phyloP scores from a whole-genome alignment of 139 green algal species.

The Chlorella sp. region DNA sequence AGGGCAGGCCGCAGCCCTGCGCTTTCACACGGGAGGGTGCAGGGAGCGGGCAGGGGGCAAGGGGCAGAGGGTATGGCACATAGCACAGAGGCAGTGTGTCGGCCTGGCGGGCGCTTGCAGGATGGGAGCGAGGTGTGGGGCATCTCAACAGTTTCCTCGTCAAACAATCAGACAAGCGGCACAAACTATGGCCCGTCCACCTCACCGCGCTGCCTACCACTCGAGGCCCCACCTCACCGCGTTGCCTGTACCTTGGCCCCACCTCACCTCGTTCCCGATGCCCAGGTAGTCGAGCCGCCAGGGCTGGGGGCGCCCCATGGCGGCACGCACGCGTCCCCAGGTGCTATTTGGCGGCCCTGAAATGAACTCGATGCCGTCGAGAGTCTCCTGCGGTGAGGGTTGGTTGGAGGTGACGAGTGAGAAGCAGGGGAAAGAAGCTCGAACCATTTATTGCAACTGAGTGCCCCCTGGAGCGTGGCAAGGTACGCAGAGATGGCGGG shows the following conservation, averaged over 20 bases:
- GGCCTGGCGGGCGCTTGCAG: too few relatives aligned
- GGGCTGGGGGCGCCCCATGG: constrained; percentile 68
- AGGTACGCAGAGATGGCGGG: too few relatives aligned
- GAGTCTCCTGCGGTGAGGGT: constrained; percentile 43
- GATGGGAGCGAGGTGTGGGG: too few relatives aligned
- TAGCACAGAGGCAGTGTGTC: neutral
- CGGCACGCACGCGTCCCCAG: constrained; percentile 61
- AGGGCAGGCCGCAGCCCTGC: constrained; percentile 33
- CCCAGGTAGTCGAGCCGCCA: constrained; percentile 70
- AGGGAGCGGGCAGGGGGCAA: neutral
- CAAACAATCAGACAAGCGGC: too few relatives aligned
- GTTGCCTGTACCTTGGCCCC: constrained; percentile 67
- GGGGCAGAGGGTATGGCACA: too few relatives aligned
- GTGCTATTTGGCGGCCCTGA: constrained; percentile 40
- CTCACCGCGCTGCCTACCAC: too few relatives aligned
- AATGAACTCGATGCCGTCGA: constrained; percentile 75
- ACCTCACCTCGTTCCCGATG: constrained; percentile 73
- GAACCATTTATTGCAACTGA: too few relatives aligned
- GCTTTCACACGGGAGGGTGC: neutral
- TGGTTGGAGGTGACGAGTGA: neutral
- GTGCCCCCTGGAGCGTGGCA: too few relatives aligned
- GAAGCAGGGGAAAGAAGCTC: neutral
- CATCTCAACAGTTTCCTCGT: too few relatives aligned
- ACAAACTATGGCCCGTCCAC: too few relatives aligned
- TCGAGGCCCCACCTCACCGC: constrained; percentile 44